These are phyloP conservation scores for Suhomyces emberorum DNA, from an alignment of 805 yeast genomes.

Conservation along the genomic window DNA sequence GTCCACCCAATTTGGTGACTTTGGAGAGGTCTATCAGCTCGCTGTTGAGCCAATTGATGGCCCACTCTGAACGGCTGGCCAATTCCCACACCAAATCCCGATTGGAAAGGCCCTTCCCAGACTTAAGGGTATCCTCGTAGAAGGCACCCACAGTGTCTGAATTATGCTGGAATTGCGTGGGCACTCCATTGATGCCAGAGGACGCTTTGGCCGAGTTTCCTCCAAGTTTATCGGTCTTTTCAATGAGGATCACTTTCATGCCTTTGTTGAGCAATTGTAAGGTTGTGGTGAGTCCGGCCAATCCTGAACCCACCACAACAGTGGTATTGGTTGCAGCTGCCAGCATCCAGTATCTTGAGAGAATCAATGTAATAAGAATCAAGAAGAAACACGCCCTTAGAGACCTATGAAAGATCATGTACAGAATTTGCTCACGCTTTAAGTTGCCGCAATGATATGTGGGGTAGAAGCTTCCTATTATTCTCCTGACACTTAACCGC, in stretches of 20 bases:
- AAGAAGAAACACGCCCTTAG: background rate
- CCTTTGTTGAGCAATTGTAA: constrained; percentile 35
- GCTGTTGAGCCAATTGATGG: constrained; percentile 32
- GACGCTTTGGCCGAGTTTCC: constrained; percentile 63
- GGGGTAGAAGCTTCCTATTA: too few relatives aligned
- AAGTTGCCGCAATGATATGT: background rate
- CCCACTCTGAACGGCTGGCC: constrained; percentile 24
- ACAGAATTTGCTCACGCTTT: background rate
- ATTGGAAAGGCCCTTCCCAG: constrained; percentile 31
- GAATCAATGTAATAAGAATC: background rate
- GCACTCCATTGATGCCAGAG: constrained; percentile 53
- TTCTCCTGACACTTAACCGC: too few relatives aligned
- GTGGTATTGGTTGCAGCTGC: constrained; percentile 2
- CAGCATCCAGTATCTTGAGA: background rate
- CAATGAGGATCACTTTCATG: constrained; percentile 44
- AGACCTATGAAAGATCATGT: background rate
- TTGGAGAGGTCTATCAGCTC: constrained; percentile 26
- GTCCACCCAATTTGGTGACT: constrained; percentile 41
- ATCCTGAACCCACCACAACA: constrained; percentile 52
- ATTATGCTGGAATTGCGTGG: constrained; percentile 25
- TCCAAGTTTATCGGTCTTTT: constrained; percentile 48
- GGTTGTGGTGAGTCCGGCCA: constrained; percentile 52
- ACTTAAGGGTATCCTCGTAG: constrained; percentile 26
- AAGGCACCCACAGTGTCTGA: constrained; percentile 27
- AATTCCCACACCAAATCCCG: constrained; percentile 23